Conservation (phyloP, 805 yeast species). For the Suhomyces sp. region DNA sequence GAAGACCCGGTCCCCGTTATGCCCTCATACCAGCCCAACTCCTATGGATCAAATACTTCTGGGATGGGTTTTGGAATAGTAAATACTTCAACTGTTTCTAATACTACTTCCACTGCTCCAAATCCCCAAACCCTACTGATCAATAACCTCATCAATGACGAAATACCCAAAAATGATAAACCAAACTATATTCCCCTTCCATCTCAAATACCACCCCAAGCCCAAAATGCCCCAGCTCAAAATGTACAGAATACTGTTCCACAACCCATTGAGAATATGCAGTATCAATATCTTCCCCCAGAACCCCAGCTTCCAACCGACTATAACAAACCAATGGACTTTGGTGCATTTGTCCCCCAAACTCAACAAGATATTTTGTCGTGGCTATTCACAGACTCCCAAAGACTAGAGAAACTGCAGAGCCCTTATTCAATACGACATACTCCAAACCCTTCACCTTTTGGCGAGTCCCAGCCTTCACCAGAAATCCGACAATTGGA, state of each 20-base stretch:
- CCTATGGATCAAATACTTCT: no score
- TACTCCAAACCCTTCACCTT: not conserved
- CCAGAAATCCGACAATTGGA: not conserved
- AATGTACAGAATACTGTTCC: not conserved
- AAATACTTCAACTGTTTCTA: not conserved
- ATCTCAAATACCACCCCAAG: not conserved
- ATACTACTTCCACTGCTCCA: no score
- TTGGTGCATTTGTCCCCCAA: conserved; percentile 17
- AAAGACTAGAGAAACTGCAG: not conserved
- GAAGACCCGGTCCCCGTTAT: not conserved
- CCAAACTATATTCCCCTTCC: not conserved
- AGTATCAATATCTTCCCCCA: not conserved
- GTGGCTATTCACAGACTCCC: conserved; percentile 37
- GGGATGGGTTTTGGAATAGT: no score
- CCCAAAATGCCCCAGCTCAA: not conserved
- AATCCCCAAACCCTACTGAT: conserved; percentile 4
- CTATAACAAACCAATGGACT: not conserved
- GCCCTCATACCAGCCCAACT: not conserved
- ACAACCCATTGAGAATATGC: not conserved
- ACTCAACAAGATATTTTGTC: conserved; percentile 37
- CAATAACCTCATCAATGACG: conserved; percentile 14
- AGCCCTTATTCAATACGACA: not conserved
- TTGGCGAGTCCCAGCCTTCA: not conserved
- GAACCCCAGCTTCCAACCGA: not conserved
- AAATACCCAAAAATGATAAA: not conserved